Conservation (phyloP, 345 rosid species). For the Eucalyptus paniculata region DNA sequence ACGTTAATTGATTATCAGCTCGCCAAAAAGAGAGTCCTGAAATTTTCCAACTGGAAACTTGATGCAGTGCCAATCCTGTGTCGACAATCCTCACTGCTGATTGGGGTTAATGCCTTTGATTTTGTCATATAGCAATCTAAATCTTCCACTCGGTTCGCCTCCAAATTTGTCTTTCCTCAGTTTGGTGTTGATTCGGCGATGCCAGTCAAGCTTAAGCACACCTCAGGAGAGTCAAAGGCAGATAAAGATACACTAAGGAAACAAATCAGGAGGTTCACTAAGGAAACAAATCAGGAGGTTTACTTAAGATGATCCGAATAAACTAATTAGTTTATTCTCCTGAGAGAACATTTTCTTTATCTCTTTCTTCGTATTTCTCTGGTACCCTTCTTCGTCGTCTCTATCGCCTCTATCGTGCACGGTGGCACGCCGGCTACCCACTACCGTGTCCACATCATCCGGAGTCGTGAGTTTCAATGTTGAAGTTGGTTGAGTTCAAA, state of each 20-base stretch:
- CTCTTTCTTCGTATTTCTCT: neutral
- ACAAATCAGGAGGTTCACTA: neutral
- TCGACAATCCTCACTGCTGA: neutral
- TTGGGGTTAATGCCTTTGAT: neutral
- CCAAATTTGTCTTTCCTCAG: neutral
- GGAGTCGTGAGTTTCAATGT: neutral
- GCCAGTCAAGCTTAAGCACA: neutral
- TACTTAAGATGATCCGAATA: neutral
- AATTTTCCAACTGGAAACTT: neutral
- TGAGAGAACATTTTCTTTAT: neutral
- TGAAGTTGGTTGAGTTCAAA: neutral
- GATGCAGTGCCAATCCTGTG: neutral
- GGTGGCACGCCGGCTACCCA: neutral
- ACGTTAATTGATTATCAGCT: neutral
- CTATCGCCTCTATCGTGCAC: neutral
- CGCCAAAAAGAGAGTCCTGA: neutral
- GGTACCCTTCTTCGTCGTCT: neutral
- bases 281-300: neutral
- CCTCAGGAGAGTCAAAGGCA: neutral
- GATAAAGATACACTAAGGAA: neutral
- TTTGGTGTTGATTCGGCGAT: neutral
- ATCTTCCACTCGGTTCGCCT: neutral
- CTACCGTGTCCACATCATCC: neutral
- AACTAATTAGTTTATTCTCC: neutral
- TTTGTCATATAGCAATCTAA: neutral